Evolutionary conservation across 202 grass and related monocot species (phyloP), one percentile per base, ranked within the genome.

Genomic region (Zizania palustris): DNA sequence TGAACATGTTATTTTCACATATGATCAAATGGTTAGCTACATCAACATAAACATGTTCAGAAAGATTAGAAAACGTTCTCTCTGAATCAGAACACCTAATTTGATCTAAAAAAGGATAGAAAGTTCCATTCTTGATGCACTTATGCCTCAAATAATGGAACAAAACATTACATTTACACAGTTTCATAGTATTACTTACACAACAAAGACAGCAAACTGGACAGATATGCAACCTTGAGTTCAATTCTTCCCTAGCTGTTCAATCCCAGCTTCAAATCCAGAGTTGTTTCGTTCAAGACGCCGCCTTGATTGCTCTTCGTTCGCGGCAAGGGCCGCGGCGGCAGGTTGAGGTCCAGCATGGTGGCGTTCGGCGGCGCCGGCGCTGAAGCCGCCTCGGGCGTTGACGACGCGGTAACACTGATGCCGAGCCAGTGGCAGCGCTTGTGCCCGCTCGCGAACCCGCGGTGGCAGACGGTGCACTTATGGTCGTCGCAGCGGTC

Each of bases 311-410:
- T 57, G 6, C 5, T 80, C 53, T 4, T 80, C 66, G 28, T 28
- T 28, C 20, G 19, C 12, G 22, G 11, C 69, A 54, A 45, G 21
- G 46, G 56, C 14, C 44, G 48, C n/a, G 79, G 83, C 6, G 81
- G 63, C 62, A 84, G 48, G 71, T 88, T 92, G 53, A 88, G 89
- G 66, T 92, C 89, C 42, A 92, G 61, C 53, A n/a, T 39, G 14
- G 45, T 51, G 18, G 12, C 58, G 9, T 40, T 11, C 54, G 16
- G 10, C 4, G 19, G 11, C 1, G 60, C 45, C 9, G 35, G 22
- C 4, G 4, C 37, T 15, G 16, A 21, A 3, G 54, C 19, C 62
- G 48, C 59, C 22, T 57, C 28, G 0, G 28, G 28, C 28, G 28
- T 28, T 28, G 28, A 0, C 28, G 28, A 28, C 28, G 28, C 28